Conservation (phyloP, 441 rosid species). For the Dalechampia spathulata region DNA sequence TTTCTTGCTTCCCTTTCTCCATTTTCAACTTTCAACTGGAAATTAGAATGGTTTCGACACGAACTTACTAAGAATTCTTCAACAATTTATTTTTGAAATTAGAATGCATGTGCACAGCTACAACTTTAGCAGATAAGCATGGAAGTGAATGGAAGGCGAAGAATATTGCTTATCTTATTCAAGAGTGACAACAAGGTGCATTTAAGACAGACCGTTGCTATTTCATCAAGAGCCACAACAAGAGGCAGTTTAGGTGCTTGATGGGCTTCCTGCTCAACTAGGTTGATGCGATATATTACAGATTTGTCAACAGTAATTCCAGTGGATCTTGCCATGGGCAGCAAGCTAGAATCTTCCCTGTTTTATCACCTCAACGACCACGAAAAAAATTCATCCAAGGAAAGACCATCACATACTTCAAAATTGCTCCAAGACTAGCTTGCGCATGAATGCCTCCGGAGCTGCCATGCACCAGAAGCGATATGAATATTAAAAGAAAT, state of each 20-base stretch:
- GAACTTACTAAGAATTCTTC: too few relatives aligned
- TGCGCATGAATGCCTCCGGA: conserved; percentile 39
- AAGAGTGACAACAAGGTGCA: background rate
- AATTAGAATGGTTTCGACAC: too few relatives aligned
- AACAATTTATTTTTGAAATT: background rate
- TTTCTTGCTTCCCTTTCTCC: background rate
- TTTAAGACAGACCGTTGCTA: too few relatives aligned
- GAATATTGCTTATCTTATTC: background rate
- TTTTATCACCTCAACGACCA: conserved; percentile 1
- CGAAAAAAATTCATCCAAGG: too few relatives aligned
- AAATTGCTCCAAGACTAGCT: conserved; percentile 32
- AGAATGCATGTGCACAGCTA: background rate
- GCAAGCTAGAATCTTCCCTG: background rate
- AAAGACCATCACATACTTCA: too few relatives aligned
- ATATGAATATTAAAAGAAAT: conserved; percentile 2
- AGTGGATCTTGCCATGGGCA: background rate
- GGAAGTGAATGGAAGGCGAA: background rate
- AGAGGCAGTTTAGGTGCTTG: background rate
- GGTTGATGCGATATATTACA: background rate
- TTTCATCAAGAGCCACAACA: too few relatives aligned
- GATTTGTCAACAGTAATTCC: background rate
- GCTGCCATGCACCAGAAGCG: conserved; percentile 16
- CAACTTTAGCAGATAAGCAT: background rate
- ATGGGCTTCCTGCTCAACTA: background rate
- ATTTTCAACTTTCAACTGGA: background rate